phyloP scores from a whole-genome alignment of 2,329 filamentous ascomycete species.

The Sordariomycetes sp. region DNA sequence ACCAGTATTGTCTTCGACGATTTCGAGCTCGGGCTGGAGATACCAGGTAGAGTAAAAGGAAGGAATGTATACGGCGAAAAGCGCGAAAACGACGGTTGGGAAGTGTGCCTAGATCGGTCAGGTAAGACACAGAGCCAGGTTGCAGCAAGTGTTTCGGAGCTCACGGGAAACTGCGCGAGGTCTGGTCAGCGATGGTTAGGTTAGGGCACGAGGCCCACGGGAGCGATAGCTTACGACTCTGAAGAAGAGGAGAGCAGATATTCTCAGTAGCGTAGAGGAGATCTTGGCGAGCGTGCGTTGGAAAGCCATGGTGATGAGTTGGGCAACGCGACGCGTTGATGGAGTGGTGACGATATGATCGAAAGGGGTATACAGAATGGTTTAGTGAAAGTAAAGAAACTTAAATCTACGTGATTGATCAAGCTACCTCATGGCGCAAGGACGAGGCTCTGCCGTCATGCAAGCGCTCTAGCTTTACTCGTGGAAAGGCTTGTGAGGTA shows the following conservation, averaged over 20 bases:
- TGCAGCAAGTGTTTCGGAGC: constrained; percentile 4
- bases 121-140: constrained; percentile 1
- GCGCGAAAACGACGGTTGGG: constrained; percentile 47
- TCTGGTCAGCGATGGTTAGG: constrained; percentile 7
- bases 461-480: no score
- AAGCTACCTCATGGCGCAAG: no score
- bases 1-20: constrained; percentile 54
- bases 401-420: no score
- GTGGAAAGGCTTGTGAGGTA: no score
- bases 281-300: constrained; percentile 20
- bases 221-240: constrained; percentile 18
- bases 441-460: no score
- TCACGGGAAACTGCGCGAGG: constrained; percentile 26
- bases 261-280: constrained; percentile 26
- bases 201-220: not conserved
- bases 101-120: constrained; percentile 22
- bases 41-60: constrained; percentile 52
- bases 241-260: constrained; percentile 25
- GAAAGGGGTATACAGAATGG: no score
- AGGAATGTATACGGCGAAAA: constrained; percentile 58
- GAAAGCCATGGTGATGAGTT: constrained; percentile 19
- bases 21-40: constrained; percentile 44
- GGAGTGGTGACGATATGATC: no score
- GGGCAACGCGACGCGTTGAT: no score
- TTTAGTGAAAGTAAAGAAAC: no score